Conservation (phyloP, 2,329 filamentous ascomycete species). For the Scedosporium apiospermum region DNA sequence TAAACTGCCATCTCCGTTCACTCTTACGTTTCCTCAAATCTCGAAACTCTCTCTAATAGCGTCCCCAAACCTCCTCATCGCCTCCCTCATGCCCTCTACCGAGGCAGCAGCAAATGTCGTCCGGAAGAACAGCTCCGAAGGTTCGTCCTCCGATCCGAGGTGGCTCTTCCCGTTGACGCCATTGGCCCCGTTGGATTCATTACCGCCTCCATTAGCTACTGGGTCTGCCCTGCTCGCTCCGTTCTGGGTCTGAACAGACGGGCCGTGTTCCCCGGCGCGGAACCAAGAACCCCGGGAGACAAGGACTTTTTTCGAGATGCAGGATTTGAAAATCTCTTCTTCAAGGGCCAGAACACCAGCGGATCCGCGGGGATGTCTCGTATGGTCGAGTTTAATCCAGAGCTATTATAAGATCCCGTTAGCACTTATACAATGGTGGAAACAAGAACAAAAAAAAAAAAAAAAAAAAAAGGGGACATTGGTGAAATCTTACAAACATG, state of each 20-base stretch:
- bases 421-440: background rate
- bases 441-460: too few species aligned
- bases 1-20: background rate
- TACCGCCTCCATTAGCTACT: background rate
- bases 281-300: slow-evolving; percentile 88
- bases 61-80: slow-evolving; percentile 65
- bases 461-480: background rate
- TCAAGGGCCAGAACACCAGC: slow-evolving; percentile 60
- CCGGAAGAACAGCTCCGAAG: slow-evolving; percentile 67
- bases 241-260: slow-evolving; percentile 24
- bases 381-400: slow-evolving; percentile 63
- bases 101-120: slow-evolving; percentile 81
- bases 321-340: slow-evolving; percentile 72
- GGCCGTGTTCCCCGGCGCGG: slow-evolving; percentile 58
- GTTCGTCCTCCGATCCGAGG: background rate
- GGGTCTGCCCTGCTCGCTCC: background rate
- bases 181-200: background rate
- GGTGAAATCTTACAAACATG: slow-evolving; percentile 73
- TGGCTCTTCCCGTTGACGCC: background rate
- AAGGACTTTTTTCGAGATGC: slow-evolving; percentile 68
- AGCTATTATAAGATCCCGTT: slow-evolving; percentile 31
- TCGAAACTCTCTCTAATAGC: slow-evolving; percentile 55
- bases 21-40: slow-evolving; percentile 10
- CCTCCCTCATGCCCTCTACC: slow-evolving; percentile 58
- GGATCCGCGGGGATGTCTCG: slow-evolving; percentile 51